Percentiles rank a stretch among this genome's conserved stretches.
These are phyloP conservation scores for Oemleria cerasiformis DNA, from an alignment of 306 rosid species.

Conservation along the genomic window DNA sequence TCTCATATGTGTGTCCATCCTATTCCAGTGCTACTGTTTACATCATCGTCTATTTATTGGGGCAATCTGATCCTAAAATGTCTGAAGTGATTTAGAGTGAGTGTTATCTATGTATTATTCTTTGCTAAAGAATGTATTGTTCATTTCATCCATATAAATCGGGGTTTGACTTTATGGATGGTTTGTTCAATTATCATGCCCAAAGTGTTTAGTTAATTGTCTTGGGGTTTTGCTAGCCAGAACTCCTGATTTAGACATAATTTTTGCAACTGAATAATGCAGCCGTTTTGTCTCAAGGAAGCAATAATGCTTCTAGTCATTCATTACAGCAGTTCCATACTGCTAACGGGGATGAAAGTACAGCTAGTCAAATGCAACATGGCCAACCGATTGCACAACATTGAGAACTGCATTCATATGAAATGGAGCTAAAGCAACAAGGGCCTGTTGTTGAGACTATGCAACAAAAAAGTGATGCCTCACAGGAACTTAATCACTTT, in stretches of 20 bases:
- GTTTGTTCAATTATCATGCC: background rate
- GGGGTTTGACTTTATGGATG: background rate
- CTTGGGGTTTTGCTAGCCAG: background rate
- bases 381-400: slow-evolving; percentile 44
- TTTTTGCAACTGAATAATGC: slow-evolving; percentile 20
- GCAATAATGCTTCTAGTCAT: slow-evolving; percentile 50
- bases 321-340: slow-evolving; percentile 44
- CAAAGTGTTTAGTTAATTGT: background rate
- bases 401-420: slow-evolving; percentile 56
- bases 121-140: background rate
- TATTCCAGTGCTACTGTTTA: background rate
- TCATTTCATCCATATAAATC: background rate
- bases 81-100: background rate
- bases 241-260: slow-evolving; percentile 2
- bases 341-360: slow-evolving; percentile 37
- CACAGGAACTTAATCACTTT: slow-evolving; percentile 39
- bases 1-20: background rate
- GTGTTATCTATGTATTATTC: background rate
- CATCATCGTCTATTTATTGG: background rate
- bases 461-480: slow-evolving; percentile 43
- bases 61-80: background rate
- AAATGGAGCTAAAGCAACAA: slow-evolving; percentile 50
- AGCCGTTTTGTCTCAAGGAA: slow-evolving; percentile 51
- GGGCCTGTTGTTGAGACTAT: slow-evolving; percentile 37
- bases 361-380: slow-evolving; percentile 50